Conservation (phyloP, 2,329 filamentous ascomycete species). For the Stenocarpella maydis region DNA sequence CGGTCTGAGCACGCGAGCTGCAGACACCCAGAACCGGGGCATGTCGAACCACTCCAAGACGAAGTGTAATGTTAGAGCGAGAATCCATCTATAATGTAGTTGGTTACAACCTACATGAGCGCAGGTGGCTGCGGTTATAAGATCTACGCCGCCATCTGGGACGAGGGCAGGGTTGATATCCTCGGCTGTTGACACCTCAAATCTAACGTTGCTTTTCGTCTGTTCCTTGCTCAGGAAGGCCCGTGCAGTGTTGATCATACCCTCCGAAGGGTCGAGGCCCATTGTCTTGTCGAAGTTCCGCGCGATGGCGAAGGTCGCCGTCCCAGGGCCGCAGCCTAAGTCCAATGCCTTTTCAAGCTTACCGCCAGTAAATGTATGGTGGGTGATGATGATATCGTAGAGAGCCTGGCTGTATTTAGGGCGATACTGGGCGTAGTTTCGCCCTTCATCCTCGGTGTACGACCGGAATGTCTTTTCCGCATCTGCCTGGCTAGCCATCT, state of each 20-base stretch:
- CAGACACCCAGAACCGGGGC: conserved; percentile 31
- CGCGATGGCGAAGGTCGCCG: conserved; percentile 54
- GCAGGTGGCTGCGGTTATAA: conserved; percentile 58
- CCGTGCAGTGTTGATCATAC: conserved; percentile 61
- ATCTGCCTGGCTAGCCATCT: conserved; percentile 22
- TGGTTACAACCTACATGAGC: conserved; percentile 49
- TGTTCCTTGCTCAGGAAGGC: conserved; percentile 45
- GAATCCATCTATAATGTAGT: too few species aligned
- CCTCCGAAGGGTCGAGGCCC: conserved; percentile 60
- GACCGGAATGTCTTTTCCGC: conserved; percentile 54
- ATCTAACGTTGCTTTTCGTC: conserved; percentile 39
- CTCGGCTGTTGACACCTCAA: conserved; percentile 54
- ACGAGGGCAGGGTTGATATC: conserved; percentile 48
- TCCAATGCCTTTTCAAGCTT: conserved; percentile 55
- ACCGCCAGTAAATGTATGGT: conserved; percentile 57
- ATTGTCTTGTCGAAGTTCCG: conserved; percentile 54
- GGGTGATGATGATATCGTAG: conserved; percentile 55
- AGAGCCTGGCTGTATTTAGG: conserved; percentile 53
- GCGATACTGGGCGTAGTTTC: conserved; percentile 53
- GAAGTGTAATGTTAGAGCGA: neutral
- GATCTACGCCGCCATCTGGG: conserved; percentile 51
- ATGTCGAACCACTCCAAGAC: conserved; percentile 57
- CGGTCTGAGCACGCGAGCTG: conserved; percentile 32
- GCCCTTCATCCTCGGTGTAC: conserved; percentile 53
- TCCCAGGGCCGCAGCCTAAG: conserved; percentile 66